phyloP scores from a whole-genome alignment of 441 rosid genomes.

The Pelargonium cotyledonis region DNA sequence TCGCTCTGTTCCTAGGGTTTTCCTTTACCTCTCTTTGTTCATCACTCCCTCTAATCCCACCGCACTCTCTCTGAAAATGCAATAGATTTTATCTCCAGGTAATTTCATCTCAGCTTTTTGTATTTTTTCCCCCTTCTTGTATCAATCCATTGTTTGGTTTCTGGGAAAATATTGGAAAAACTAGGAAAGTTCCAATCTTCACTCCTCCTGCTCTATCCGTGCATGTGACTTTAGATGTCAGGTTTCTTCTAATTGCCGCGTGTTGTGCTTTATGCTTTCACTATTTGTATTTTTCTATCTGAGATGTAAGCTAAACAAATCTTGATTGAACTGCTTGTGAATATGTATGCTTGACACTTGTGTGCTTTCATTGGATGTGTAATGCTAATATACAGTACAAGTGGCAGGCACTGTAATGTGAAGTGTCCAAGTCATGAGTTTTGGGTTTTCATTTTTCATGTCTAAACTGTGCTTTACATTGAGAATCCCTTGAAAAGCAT shows the following conservation, averaged over 20 bases:
- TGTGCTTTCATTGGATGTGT: not conserved
- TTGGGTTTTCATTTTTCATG: not conserved
- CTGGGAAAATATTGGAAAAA: not conserved
- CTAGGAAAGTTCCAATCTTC: constrained; percentile 2
- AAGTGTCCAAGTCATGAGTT: not conserved
- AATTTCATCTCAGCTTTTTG: not conserved
- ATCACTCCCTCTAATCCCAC: not conserved
- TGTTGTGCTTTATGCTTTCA: not conserved
- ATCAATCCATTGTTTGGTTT: constrained; percentile 1
- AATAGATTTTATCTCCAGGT: not conserved
- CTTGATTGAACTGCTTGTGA: not conserved
- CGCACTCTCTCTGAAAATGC: too few relatives aligned
- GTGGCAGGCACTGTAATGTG: not conserved
- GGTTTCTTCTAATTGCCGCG: not conserved
- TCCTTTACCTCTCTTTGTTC: not conserved
- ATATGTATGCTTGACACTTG: not conserved
- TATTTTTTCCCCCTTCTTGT: not conserved
- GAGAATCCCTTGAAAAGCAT: not conserved
- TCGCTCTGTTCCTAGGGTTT: not conserved
- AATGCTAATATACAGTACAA: not conserved
- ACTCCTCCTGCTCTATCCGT: not conserved
- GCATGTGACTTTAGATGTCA: constrained; percentile 3
- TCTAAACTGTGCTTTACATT: not conserved
- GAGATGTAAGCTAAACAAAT: not conserved
- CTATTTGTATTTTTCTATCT: not conserved